phyloP scores from a whole-genome alignment of 2,329 filamentous ascomycete species.

The Arthrobotrys conoides region DNA sequence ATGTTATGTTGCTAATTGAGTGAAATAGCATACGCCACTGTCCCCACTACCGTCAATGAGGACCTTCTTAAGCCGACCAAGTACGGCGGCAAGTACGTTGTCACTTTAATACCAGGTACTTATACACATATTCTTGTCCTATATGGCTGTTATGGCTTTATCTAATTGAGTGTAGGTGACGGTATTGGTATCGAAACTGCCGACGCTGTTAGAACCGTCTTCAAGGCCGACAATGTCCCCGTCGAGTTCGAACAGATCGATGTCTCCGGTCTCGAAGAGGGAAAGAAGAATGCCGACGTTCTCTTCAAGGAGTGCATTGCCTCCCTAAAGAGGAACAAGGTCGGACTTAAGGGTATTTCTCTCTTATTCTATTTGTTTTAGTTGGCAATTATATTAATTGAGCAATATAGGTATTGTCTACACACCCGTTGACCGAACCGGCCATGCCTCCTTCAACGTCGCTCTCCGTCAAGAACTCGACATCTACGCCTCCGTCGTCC shows the following conservation, averaged over 20 bases:
- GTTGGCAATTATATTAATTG: background rate
- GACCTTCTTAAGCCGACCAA: conserved; percentile 99
- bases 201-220: conserved; percentile 98
- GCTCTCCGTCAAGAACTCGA: conserved; percentile 98
- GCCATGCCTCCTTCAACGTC: conserved; percentile 99
- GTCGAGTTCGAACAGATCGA: conserved; percentile 99
- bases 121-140: background rate
- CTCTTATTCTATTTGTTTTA: background rate
- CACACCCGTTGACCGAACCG: conserved; percentile 95
- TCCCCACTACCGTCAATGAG: conserved; percentile 56
- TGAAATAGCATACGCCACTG: conserved; percentile 50
- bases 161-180: conserved; percentile 72
- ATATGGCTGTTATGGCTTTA: background rate
- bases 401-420: conserved; percentile 79
- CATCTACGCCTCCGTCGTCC: conserved; percentile 97
- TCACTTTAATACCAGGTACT: conserved; percentile 93
- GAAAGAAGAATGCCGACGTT: conserved; percentile 89
- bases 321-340: conserved; percentile 97
- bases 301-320: conserved; percentile 96
- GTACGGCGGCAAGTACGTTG: conserved; percentile 99
- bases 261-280: conserved; percentile 88
- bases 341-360: conserved; percentile 86
- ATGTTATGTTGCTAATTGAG: conserved; percentile 27
- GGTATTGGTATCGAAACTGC: conserved; percentile 98
- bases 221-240: conserved; percentile 99